phyloP scores from a whole-genome alignment of 768 basidiomycete species.

The Podaxis carcinomalis region DNA sequence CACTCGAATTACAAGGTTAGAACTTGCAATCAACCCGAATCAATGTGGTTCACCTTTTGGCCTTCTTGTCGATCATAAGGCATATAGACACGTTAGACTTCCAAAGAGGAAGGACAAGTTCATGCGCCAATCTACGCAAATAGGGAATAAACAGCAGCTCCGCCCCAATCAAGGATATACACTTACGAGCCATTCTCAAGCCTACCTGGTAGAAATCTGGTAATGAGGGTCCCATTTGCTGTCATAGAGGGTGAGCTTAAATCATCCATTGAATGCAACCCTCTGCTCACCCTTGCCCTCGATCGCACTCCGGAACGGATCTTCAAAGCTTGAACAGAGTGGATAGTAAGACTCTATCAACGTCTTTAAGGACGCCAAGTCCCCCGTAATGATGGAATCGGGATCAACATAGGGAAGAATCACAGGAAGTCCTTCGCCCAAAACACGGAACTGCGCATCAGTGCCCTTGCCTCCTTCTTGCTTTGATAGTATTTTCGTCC shows the following conservation, averaged over 20 bases:
- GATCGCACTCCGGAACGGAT: conserved; percentile 52
- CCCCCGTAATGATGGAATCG: conserved; percentile 53
- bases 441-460: conserved; percentile 67
- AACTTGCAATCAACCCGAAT: not conserved
- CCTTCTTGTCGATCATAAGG: conserved; percentile 95
- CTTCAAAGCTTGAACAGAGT: conserved; percentile 55
- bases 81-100: conserved; percentile 84
- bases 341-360: conserved; percentile 82
- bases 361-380: conserved; percentile 53
- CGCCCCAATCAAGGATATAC: not conserved
- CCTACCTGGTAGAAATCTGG: conserved; percentile 58
- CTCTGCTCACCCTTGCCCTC: conserved; percentile 50
- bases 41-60: conserved; percentile 67
- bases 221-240: conserved; percentile 72
- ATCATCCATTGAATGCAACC: not conserved
- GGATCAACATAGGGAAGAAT: conserved; percentile 79
- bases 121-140: conserved; percentile 57
- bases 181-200: conserved; percentile 53
- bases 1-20: conserved; percentile 41
- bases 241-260: not conserved
- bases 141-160: not conserved
- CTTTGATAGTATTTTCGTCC: conserved; percentile 88
- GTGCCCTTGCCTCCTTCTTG: conserved; percentile 71
- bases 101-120: conserved; percentile 93
- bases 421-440: conserved; percentile 82